A percentile compares a stretch with the other conserved stretches of the same genome.
phyloP scores from a whole-genome alignment of 352 stramenopile genomes.

The Pythium dissotocum region DNA sequence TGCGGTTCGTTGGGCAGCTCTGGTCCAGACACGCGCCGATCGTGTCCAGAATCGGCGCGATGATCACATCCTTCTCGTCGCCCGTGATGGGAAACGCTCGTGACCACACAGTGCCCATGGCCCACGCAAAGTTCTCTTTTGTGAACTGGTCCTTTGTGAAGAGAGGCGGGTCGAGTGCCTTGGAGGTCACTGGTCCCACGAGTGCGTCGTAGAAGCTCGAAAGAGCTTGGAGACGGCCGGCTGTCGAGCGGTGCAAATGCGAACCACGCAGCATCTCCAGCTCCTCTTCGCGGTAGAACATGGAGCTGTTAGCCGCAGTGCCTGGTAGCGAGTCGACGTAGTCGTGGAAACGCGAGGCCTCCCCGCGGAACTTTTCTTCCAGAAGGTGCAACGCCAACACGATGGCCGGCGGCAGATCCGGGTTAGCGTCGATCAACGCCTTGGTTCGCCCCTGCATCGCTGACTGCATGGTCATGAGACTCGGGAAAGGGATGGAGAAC shows the following conservation, averaged over 20 bases:
- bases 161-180: conserved; percentile 29
- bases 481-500: conserved; percentile 26
- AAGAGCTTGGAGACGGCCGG: conserved; percentile 16
- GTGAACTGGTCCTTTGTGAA: conserved; percentile 32
- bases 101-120: conserved; percentile 33
- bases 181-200: conserved; percentile 27
- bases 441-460: conserved; percentile 22
- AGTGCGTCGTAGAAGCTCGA: conserved; percentile 31
- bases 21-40: conserved; percentile 28
- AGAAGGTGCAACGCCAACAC: conserved; percentile 29
- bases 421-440: conserved; percentile 32
- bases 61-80: conserved; percentile 19
- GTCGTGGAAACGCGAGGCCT: conserved; percentile 22
- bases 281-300: conserved; percentile 30
- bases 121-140: conserved; percentile 32
- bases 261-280: conserved; percentile 27
- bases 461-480: conserved; percentile 30
- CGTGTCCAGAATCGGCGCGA: conserved; percentile 31
- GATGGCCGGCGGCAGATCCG: conserved; percentile 25
- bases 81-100: conserved; percentile 22
- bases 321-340: conserved; percentile 26
- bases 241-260: conserved; percentile 24
- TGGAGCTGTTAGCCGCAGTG: conserved; percentile 20
- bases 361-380: conserved; percentile 27
- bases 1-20: conserved; percentile 12